These are phyloP conservation scores for Yamadazyma kitorensis DNA, from an alignment of 805 yeast species.

Conservation along the genomic window DNA sequence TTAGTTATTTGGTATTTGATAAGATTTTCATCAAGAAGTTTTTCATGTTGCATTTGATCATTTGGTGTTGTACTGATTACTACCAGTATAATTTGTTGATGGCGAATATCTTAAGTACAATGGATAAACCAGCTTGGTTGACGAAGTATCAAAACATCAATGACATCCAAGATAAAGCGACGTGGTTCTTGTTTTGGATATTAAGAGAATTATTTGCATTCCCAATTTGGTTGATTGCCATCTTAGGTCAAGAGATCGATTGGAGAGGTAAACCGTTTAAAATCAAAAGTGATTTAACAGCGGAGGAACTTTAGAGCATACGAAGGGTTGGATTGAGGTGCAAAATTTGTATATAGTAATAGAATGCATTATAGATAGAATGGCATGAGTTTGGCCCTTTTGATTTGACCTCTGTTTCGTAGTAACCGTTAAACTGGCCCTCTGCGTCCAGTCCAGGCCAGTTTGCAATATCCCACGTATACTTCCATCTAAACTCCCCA, in stretches of 20 bases:
- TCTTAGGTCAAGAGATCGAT: constrained; percentile 72
- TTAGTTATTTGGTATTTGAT: constrained; percentile 43
- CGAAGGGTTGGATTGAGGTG: neutral
- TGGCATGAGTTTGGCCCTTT: too few species aligned
- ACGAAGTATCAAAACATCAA: too few species aligned
- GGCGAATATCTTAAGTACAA: constrained; percentile 16
- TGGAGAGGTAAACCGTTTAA: constrained; percentile 78
- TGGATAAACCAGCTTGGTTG: too few species aligned
- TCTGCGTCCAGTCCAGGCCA: too few species aligned
- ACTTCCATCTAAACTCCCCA: too few species aligned
- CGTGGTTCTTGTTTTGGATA: constrained; percentile 51
- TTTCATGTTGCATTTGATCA: constrained; percentile 49
- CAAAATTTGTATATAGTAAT: neutral
- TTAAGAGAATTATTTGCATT: constrained; percentile 71
- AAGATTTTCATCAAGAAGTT: constrained; percentile 30
- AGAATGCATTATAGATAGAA: neutral
- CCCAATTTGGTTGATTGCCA: constrained; percentile 81
- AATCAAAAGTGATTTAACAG: constrained; percentile 71
- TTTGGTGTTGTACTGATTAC: constrained; percentile 69
- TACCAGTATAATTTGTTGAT: constrained; percentile 51
- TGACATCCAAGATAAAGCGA: constrained; percentile 9
- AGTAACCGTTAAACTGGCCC: too few species aligned
- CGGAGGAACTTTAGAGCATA: constrained; percentile 51
- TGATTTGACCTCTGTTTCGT: too few species aligned
- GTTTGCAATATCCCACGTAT: too few species aligned